A percentile compares a stretch with the other conserved stretches of the same genome.
These are phyloP conservation scores for Diplodia sapinea DNA, from an alignment of 2,329 filamentous ascomycete genomes.

Conservation along the genomic window DNA sequence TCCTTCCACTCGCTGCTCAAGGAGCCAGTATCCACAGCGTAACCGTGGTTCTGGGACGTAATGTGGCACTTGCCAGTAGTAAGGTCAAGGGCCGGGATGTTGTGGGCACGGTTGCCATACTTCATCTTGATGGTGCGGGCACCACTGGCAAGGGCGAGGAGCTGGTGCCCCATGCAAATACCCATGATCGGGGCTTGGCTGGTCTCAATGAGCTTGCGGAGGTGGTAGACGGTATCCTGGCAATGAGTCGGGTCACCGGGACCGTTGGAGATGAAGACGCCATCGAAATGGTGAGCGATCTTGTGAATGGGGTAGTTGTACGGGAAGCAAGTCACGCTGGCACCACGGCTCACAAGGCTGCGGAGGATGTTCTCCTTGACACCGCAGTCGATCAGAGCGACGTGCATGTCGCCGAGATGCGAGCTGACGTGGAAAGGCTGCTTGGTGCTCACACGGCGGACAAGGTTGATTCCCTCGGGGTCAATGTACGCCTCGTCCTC, in stretches of 20 bases:
- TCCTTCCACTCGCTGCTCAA: slow-evolving; percentile 90
- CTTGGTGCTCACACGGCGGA: slow-evolving; percentile 96
- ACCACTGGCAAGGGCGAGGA: slow-evolving; percentile 86
- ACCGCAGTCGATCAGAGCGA: slow-evolving; percentile 95
- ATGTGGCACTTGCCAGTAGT: slow-evolving; percentile 98
- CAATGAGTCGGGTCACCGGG: slow-evolving; percentile 98
- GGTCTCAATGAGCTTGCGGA: slow-evolving; percentile 86
- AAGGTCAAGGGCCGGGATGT: slow-evolving; percentile 93
- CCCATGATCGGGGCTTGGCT: slow-evolving; percentile 94
- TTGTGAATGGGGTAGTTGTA: slow-evolving; percentile 98
- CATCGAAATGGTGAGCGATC: slow-evolving; percentile 95
- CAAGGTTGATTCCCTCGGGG: slow-evolving; percentile 94
- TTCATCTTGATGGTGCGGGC: slow-evolving; percentile 96
- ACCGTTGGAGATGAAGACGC: slow-evolving; percentile 98
- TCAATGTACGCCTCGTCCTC: slow-evolving; percentile 97
- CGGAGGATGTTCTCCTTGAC: slow-evolving; percentile 99
- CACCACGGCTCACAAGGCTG: slow-evolving; percentile 87
- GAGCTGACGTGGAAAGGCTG: slow-evolving; percentile 95
- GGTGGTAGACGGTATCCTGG: slow-evolving; percentile 90
- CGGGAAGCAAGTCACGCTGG: slow-evolving; percentile 91
- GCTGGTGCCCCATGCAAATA: slow-evolving; percentile 96
- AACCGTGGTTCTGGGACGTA: slow-evolving; percentile 97
- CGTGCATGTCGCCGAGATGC: slow-evolving; percentile 80
- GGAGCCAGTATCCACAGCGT: slow-evolving; percentile 86
- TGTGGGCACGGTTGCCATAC: slow-evolving; percentile 98